phyloP scores from a whole-genome alignment of 306 rosid genomes.

The Psophocarpus tetragonolobus region DNA sequence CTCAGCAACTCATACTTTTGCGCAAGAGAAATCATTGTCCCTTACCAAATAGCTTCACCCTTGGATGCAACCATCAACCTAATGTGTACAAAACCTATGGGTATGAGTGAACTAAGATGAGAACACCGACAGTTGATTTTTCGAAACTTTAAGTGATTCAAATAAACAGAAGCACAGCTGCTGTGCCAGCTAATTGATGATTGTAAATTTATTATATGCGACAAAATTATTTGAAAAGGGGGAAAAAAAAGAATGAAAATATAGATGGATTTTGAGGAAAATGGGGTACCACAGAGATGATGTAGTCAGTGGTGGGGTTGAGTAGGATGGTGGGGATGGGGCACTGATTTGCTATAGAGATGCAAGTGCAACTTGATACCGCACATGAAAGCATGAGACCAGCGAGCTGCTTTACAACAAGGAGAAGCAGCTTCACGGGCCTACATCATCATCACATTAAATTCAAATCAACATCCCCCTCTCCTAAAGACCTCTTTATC shows the following conservation, averaged over 20 bases:
- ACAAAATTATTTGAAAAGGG: conserved; percentile 29
- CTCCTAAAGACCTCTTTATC: neutral
- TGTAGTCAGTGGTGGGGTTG: conserved; percentile 47
- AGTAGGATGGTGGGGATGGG: conserved; percentile 35
- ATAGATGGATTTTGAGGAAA: neutral
- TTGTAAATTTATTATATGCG: conserved; percentile 29
- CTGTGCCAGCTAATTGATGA: conserved; percentile 57
- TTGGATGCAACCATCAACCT: neutral
- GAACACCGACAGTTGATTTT: neutral
- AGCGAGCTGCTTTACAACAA: conserved; percentile 39
- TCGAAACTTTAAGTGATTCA: neutral
- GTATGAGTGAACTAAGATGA: neutral
- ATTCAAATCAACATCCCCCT: neutral
- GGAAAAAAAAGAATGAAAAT: neutral
- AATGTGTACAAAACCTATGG: neutral
- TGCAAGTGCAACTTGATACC: conserved; percentile 35
- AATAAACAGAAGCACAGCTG: conserved; percentile 46
- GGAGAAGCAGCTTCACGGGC: conserved; percentile 31
- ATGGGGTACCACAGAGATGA: neutral
- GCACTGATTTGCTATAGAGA: neutral
- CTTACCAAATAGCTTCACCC: neutral
- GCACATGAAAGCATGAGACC: neutral
- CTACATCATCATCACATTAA: conserved; percentile 30
- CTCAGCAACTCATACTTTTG: neutral
- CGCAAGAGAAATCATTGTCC: neutral